A percentile compares a stretch with the other conserved stretches of the same genome.
Evolutionary conservation across 257 asterid genomes (phyloP).

Genomic region (Solanum chilense): DNA sequence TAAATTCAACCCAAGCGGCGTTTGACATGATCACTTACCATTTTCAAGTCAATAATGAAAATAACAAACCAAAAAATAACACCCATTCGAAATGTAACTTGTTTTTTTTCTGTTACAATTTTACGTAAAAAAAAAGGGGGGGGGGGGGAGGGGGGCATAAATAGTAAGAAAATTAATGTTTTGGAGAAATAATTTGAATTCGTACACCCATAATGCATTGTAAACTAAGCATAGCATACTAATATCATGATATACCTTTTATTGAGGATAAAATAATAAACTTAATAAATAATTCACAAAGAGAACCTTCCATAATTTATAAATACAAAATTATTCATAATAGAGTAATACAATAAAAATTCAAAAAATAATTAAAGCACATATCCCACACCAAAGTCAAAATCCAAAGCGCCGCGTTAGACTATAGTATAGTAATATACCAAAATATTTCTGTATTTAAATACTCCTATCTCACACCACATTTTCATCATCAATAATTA

Average conservation of each 20-base stretch:
- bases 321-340: neutral
- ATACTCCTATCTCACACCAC: neutral
- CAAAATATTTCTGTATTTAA: neutral
- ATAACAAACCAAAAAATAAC: neutral
- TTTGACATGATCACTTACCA: neutral
- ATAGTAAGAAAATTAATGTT: neutral
- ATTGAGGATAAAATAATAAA: too few relatives aligned
- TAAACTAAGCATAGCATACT: neutral
- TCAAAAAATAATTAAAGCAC: neutral
- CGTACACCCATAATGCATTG: neutral
- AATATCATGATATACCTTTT: too few relatives aligned
- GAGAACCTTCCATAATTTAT: neutral
- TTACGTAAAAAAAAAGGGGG: neutral
- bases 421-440: neutral
- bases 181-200: neutral
- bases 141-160: neutral
- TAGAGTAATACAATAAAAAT: neutral
- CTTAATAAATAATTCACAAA: neutral
- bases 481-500: neutral
- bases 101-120: neutral
- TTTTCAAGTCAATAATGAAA: too few relatives aligned
- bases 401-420: neutral
- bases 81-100: neutral
- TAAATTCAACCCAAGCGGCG: too few relatives aligned
- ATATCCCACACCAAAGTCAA: neutral